Evolutionary conservation across 2,329 filamentous ascomycete genomes (phyloP).

Genomic region (Alternaria hordeiaustralica): DNA sequence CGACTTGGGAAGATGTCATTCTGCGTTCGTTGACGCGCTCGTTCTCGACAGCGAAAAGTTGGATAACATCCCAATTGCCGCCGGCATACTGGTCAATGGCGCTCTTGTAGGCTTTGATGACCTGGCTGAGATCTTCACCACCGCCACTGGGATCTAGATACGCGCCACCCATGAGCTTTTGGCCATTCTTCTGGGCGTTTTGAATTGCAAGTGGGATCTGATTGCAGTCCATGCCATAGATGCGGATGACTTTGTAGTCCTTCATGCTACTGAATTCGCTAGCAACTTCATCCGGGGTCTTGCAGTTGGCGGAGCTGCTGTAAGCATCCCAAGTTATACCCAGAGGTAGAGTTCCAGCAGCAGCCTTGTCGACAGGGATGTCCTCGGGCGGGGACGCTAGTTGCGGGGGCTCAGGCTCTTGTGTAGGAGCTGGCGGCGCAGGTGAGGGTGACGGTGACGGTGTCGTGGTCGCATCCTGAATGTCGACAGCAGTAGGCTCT

Average conservation of each 20-base stretch:
- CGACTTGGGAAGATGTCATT: constrained; percentile 60
- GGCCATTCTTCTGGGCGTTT: constrained; percentile 67
- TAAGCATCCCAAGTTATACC: constrained; percentile 46
- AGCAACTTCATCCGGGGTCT: constrained; percentile 67
- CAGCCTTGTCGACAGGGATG: constrained; percentile 1
- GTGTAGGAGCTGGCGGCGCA: background rate
- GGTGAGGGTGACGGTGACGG: background rate
- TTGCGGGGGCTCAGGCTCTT: constrained; percentile 6
- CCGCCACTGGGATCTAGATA: constrained; percentile 62
- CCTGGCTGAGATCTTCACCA: constrained; percentile 54
- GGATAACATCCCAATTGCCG: constrained; percentile 71
- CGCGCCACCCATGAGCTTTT: constrained; percentile 78
- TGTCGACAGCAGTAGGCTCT: constrained; percentile 12
- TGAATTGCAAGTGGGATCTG: constrained; percentile 69
- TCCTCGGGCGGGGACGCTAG: constrained; percentile 5
- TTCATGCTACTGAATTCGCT: constrained; percentile 67
- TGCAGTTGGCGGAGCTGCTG: constrained; percentile 60
- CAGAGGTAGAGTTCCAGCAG: constrained; percentile 25
- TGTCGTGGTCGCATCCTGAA: constrained; percentile 3
- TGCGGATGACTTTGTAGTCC: constrained; percentile 70
- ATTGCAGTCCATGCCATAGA: constrained; percentile 82
- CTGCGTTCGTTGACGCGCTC: constrained; percentile 70
- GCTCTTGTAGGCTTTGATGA: constrained; percentile 67
- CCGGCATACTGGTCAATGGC: constrained; percentile 54
- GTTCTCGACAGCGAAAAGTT: constrained; percentile 80